Conservation (phyloP, 768 basidiomycete species). For the Leccinum sublutescens region DNA sequence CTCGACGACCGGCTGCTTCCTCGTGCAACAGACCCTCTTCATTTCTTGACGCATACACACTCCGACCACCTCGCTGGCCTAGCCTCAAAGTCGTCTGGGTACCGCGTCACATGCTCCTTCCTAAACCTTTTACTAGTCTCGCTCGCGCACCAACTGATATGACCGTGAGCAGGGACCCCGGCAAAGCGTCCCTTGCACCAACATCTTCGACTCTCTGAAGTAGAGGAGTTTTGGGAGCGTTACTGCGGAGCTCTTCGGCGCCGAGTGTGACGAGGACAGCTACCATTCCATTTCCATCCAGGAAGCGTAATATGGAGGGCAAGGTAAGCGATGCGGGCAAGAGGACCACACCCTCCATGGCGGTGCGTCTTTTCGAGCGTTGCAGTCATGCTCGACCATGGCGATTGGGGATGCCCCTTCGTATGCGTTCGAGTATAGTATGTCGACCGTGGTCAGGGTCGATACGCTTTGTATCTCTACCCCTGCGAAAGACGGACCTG, state of each 20-base stretch:
- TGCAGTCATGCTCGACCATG: slow-evolving; percentile 4
- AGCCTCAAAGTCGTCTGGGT: too few species aligned
- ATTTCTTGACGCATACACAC: too few species aligned
- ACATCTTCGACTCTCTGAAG: background rate
- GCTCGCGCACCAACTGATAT: background rate
- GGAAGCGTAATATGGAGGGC: slow-evolving; percentile 7
- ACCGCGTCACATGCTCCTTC: too few species aligned
- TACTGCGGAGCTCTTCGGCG: background rate
- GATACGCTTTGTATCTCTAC: background rate
- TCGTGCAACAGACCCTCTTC: too few species aligned
- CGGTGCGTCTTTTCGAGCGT: background rate
- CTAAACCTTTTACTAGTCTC: background rate
- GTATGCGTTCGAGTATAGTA: background rate
- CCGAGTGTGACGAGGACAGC: background rate
- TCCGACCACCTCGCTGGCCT: too few species aligned
- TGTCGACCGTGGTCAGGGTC: background rate
- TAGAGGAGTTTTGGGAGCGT: background rate
- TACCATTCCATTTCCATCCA: slow-evolving; percentile 21
- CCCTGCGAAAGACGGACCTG: background rate
- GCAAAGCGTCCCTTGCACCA: background rate
- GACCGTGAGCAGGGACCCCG: background rate
- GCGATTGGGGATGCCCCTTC: background rate
- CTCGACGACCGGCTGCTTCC: too few species aligned
- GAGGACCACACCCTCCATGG: background rate
- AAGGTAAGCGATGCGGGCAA: slow-evolving; percentile 1